Conservation (phyloP, 208 protist species). For the Acanthamoeba healyi region DNA sequence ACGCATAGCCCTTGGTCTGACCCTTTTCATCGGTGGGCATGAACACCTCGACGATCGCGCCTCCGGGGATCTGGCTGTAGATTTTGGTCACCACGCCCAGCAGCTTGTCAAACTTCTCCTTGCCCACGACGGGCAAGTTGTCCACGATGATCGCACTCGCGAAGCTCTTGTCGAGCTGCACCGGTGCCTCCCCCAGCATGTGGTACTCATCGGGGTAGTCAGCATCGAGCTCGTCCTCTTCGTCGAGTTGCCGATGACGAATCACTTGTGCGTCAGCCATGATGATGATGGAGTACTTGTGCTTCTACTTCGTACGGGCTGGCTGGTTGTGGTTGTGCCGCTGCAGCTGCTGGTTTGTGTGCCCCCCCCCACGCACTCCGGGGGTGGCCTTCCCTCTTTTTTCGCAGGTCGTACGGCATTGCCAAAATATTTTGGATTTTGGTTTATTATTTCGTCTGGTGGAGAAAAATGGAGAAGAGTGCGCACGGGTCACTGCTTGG, state of each 20-base stretch:
- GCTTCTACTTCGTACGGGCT: too few relatives aligned
- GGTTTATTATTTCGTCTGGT: too few relatives aligned
- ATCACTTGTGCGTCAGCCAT: conserved; percentile 38
- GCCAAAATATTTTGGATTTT: too few relatives aligned
- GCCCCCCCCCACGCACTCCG: too few relatives aligned
- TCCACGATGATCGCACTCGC: conserved; percentile 57
- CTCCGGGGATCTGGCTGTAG: conserved; percentile 59
- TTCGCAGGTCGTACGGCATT: too few relatives aligned
- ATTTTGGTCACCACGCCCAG: conserved; percentile 62
- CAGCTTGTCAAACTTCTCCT: conserved; percentile 57
- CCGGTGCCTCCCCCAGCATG: conserved; percentile 35
- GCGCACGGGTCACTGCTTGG: too few relatives aligned
- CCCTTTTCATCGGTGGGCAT: conserved; percentile 53
- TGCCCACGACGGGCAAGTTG: conserved; percentile 57
- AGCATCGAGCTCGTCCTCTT: conserved; percentile 48
- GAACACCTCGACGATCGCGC: conserved; percentile 36
- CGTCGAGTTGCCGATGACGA: conserved; percentile 34
- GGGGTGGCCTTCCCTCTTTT: too few relatives aligned
- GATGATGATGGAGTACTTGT: too few relatives aligned
- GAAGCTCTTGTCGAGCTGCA: conserved; percentile 61
- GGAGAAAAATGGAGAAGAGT: too few relatives aligned
- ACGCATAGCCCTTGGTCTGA: conserved; percentile 63
- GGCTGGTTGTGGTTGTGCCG: too few relatives aligned
- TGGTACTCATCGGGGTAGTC: conserved; percentile 56
- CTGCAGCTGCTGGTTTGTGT: too few relatives aligned